Base-by-base conservation (phyloP, 2,329 filamentous ascomycete genomes). In the Pseudogymnoascus verrucosus region DNA sequence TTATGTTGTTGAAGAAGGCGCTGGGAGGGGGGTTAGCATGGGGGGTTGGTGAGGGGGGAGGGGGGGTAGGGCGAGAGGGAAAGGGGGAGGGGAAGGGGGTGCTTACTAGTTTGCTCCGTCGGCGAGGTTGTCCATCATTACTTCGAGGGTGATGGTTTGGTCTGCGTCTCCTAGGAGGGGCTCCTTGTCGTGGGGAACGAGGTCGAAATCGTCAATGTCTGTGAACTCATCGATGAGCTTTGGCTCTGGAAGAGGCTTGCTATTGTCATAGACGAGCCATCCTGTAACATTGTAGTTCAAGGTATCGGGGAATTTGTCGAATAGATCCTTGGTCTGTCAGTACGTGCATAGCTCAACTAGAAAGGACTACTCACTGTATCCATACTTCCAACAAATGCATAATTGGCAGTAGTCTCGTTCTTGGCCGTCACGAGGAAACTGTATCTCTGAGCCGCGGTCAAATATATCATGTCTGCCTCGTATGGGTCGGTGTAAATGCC, bases 201-300 rank as follows among this genome's bases (percentile, higher is more conserved):
- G 81, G 0, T 76, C 80, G 67, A 89, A 85, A 71, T 96, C 92
- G 69, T 96, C 90, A 64, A 89, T 87, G 1, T 86, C 82, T 23
- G 87, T 76, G 59, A 91, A 85, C 11, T 83, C 81, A 51, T 87
- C 79, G 2, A 92, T 72, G 0, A 79, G 64, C 0, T 82, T 79
- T 0, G 90, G 78, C 0, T 78, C 72, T 1, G 83, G 80, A 0
- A 82, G 73, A 0, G 75, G 66, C 16, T 80, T 77, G 8, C 73
- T 65, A 1, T 76, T 69, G 68, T 87, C 78, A 69, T 88, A 87
- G 5, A 82, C 79, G 0, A 89, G 78, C 83, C 84, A 87, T n/a
- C 84, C 84, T 0, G 85, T 88, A 14, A 82, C 81, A 67, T 88
- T 88, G 71, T 83, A 86, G 71, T 93, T 89, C 44, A 95, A 79